phyloP scores from a whole-genome alignment of 441 rosid genomes.

The Mallotus japonicus region DNA sequence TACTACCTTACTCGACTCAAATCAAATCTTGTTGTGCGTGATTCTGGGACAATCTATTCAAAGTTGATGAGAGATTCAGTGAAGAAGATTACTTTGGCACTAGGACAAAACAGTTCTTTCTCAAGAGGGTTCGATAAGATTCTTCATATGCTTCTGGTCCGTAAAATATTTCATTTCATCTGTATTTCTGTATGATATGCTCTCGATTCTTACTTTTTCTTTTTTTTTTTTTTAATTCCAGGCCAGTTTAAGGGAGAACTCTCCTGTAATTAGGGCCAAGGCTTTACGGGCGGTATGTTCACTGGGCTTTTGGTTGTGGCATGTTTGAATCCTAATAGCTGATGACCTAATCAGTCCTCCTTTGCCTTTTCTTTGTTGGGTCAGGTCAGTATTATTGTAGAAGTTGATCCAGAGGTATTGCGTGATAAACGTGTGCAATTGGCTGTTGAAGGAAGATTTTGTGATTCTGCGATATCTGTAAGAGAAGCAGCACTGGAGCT shows the following conservation, averaged over 20 bases:
- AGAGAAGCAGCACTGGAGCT: slow-evolving; percentile 99
- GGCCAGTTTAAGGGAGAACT: slow-evolving; percentile 97
- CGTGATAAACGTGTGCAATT: slow-evolving; percentile 89
- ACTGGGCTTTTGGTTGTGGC: slow-evolving; percentile 16
- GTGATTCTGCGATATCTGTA: slow-evolving; percentile 98
- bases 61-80: slow-evolving; percentile 64
- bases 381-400: slow-evolving; percentile 98
- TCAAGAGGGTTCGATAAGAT: slow-evolving; percentile 98
- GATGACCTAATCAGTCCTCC: slow-evolving; percentile 12
- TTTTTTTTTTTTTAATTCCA: slow-evolving; percentile 37
- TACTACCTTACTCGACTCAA: slow-evolving; percentile 80
- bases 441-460: slow-evolving; percentile 99
- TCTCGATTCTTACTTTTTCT: slow-evolving; percentile 32
- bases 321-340: slow-evolving; percentile 13
- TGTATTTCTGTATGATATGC: slow-evolving; percentile 3
- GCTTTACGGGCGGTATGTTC: slow-evolving; percentile 89
- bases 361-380: slow-evolving; percentile 31
- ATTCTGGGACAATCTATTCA: slow-evolving; percentile 62
- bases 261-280: slow-evolving; percentile 96
- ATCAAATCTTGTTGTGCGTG: slow-evolving; percentile 82
- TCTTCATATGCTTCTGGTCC: slow-evolving; percentile 95
- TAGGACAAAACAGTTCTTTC: slow-evolving; percentile 94
- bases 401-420: slow-evolving; percentile 96
- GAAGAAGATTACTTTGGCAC: slow-evolving; percentile 79
- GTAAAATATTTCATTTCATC: slow-evolving; percentile 35